Evolutionary conservation across 148 eudicot genomes (phyloP).

Genomic region (Rhododendron vialii): DNA sequence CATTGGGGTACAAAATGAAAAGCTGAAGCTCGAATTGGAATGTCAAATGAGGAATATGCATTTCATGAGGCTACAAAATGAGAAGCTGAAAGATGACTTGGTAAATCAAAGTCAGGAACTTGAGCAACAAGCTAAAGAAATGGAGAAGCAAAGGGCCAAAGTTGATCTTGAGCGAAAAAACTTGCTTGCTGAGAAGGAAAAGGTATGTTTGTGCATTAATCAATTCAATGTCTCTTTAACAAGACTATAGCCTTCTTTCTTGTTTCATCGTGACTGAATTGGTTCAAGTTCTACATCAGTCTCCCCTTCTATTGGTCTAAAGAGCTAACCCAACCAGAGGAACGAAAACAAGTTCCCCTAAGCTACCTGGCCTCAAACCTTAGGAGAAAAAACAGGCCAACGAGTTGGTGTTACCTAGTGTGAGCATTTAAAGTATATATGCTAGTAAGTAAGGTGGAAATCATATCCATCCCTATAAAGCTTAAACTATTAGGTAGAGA

Average conservation of each 20-base stretch:
- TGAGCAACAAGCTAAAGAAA: conserved; percentile 23
- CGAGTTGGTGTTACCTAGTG: not conserved
- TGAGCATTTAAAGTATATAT: not conserved
- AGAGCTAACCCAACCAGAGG: no score
- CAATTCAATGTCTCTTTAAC: not conserved
- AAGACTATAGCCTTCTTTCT: not conserved
- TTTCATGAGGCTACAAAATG: conserved; percentile 19
- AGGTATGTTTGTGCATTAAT: conserved; percentile 5
- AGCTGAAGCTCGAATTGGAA: conserved; percentile 26
- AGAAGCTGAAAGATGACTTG: conserved; percentile 26
- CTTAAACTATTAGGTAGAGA: not conserved
- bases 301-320: no score
- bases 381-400: not conserved
- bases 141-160: conserved; percentile 29
- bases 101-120: conserved; percentile 20
- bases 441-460: not conserved
- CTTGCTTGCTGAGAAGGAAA: conserved; percentile 27
- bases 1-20: conserved; percentile 27
- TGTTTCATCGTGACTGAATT: not conserved
- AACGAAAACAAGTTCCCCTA: no score
- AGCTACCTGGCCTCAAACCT: not conserved
- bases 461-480: not conserved
- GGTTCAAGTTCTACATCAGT: not conserved
- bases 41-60: conserved; percentile 24
- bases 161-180: conserved; percentile 14